phyloP scores from a whole-genome alignment of 2,329 filamentous ascomycete genomes.

The Pseudogymnoascus sp. region DNA sequence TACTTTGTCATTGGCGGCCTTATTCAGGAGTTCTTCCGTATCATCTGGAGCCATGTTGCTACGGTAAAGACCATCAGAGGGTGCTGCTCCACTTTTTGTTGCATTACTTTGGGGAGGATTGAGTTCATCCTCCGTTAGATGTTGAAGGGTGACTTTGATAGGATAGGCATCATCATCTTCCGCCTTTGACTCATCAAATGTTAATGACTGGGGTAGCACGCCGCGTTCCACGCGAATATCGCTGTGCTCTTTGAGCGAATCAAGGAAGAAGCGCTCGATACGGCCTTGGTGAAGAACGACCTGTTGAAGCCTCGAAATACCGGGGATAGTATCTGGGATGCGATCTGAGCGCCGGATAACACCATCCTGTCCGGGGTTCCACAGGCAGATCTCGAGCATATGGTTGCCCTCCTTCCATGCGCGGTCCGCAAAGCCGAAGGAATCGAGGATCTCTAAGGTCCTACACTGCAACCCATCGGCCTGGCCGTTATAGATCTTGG shows the following conservation, averaged over 20 bases:
- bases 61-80: slow-evolving; percentile 47
- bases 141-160: slow-evolving; percentile 48
- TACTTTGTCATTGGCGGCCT: slow-evolving; percentile 30
- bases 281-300: slow-evolving; percentile 63
- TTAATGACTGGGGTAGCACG: slow-evolving; percentile 46
- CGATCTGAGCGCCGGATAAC: slow-evolving; percentile 48
- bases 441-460: slow-evolving; percentile 65
- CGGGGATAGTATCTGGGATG: slow-evolving; percentile 53
- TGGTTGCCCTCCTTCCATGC: slow-evolving; percentile 59
- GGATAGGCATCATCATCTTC: slow-evolving; percentile 48
- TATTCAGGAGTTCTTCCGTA: slow-evolving; percentile 41
- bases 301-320: slow-evolving; percentile 54
- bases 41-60: slow-evolving; percentile 51
- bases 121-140: slow-evolving; percentile 49
- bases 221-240: slow-evolving; percentile 50
- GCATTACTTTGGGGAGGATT: slow-evolving; percentile 38
- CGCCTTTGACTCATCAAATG: slow-evolving; percentile 42
- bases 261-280: slow-evolving; percentile 58
- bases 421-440: slow-evolving; percentile 56
- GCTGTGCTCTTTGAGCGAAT: slow-evolving; percentile 47
- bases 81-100: slow-evolving; percentile 21
- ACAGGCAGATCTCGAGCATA: slow-evolving; percentile 54
- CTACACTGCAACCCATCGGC: slow-evolving; percentile 53
- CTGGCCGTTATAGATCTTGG: slow-evolving; percentile 31
- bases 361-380: slow-evolving; percentile 54